phyloP scores from a whole-genome alignment of 1,284 basidiomycete genomes.

The Moesziomyces sp. region DNA sequence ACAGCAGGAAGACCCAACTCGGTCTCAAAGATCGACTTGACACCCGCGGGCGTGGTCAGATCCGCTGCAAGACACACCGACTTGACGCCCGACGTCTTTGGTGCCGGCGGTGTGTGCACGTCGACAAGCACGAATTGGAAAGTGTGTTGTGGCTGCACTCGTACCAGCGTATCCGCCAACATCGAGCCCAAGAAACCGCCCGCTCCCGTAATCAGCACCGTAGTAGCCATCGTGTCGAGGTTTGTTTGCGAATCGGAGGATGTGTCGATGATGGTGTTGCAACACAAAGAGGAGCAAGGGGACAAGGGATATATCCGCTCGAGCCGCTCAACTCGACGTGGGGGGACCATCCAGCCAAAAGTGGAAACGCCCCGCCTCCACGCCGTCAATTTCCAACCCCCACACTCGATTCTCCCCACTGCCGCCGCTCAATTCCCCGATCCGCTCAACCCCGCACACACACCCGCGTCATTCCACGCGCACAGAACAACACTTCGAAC shows the following conservation, averaged over 20 bases:
- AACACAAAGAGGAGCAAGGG: too few relatives aligned
- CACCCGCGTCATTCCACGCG: neutral
- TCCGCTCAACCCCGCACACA: too few relatives aligned
- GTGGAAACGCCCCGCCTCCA: neutral
- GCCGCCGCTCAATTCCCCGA: neutral
- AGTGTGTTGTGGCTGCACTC: slow-evolving; percentile 15
- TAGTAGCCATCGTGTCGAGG: slow-evolving; percentile 14
- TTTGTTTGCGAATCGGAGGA: too few relatives aligned
- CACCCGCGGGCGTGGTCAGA: slow-evolving; percentile 24
- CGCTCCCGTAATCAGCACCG: slow-evolving; percentile 52
- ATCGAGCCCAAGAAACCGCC: slow-evolving; percentile 51
- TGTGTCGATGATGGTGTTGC: too few relatives aligned
- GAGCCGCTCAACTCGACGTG: neutral
- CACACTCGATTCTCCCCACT: neutral
- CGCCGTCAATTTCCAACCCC: neutral
- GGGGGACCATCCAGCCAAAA: neutral
- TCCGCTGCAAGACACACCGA: slow-evolving; percentile 32
- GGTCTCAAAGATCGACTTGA: slow-evolving; percentile 42
- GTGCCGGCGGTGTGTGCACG: slow-evolving; percentile 24
- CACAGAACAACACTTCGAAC: neutral
- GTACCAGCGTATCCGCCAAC: slow-evolving; percentile 35
- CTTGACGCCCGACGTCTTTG: slow-evolving; percentile 13
- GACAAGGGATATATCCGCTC: too few relatives aligned
- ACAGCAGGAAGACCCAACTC: slow-evolving; percentile 30
- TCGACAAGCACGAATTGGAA: slow-evolving; percentile 52